phyloP scores from a whole-genome alignment of 2,329 filamentous ascomycete genomes.

The Cladosporium sp. region DNA sequence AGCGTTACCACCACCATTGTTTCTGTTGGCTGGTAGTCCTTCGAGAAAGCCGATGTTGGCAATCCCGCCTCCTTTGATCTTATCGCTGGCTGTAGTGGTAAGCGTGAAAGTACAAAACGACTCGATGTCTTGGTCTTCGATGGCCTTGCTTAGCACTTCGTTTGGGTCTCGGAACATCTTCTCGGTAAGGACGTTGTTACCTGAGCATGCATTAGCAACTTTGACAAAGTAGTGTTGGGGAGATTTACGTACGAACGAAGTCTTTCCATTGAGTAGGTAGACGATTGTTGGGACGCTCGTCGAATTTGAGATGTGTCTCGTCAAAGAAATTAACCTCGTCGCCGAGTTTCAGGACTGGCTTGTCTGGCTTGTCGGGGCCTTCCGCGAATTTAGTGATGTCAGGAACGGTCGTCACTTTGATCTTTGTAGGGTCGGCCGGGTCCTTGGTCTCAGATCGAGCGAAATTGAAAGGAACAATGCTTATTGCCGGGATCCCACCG shows the following conservation, averaged over 20 bases:
- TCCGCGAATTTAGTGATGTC: slow-evolving; percentile 30
- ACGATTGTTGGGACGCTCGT: too few species aligned
- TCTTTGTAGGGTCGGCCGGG: too few species aligned
- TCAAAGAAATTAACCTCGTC: too few species aligned
- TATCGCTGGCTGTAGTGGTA: slow-evolving; percentile 26
- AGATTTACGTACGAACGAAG: neutral
- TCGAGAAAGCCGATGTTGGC: slow-evolving; percentile 38
- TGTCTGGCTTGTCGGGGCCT: too few species aligned
- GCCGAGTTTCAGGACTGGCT: too few species aligned
- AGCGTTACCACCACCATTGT: slow-evolving; percentile 31
- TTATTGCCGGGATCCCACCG: neutral
- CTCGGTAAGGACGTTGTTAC: neutral
- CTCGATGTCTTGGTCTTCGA: slow-evolving; percentile 37
- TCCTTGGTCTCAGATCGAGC: too few species aligned
- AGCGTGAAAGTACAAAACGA: slow-evolving; percentile 31
- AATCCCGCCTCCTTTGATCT: slow-evolving; percentile 36
- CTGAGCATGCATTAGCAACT: neutral
- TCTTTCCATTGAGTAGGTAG: too few species aligned
- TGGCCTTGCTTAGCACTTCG: slow-evolving; percentile 34
- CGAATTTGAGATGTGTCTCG: too few species aligned
- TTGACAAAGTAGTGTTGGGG: neutral
- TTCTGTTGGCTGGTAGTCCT: slow-evolving; percentile 6
- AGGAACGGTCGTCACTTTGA: too few species aligned
- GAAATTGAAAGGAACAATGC: neutral
- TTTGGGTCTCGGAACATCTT: slow-evolving; percentile 37